Conservation (phyloP, 2,329 filamentous ascomycete species). For the Botryotinia globosa region DNA sequence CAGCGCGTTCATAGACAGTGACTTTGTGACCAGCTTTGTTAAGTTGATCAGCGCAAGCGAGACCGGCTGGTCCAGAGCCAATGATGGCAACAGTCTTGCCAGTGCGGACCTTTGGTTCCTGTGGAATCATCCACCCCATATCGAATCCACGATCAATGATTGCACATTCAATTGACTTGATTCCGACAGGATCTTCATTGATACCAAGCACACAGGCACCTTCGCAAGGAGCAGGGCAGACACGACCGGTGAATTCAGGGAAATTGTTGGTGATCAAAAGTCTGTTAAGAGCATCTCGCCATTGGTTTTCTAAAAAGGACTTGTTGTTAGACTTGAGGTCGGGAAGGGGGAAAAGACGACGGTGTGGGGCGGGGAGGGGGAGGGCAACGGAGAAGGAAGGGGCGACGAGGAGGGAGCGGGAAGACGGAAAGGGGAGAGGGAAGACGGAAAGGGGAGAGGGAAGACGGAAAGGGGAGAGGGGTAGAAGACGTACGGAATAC, state of each 20-base stretch:
- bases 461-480: neutral
- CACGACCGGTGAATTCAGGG: slow-evolving; percentile 95
- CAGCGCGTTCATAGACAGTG: slow-evolving; percentile 88
- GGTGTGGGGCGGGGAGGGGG: rapidly evolving
- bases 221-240: slow-evolving; percentile 94
- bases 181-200: slow-evolving; percentile 94
- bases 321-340: neutral
- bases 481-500: slow-evolving; percentile 52
- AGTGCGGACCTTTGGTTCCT: slow-evolving; percentile 72
- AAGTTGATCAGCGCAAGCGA: slow-evolving; percentile 87
- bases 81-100: slow-evolving; percentile 88
- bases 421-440: too few species aligned
- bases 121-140: slow-evolving; percentile 95
- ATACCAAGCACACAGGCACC: slow-evolving; percentile 95
- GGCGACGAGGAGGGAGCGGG: neutral
- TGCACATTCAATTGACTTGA: slow-evolving; percentile 97
- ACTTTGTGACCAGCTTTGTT: slow-evolving; percentile 88
- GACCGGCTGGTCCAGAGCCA: slow-evolving; percentile 87
- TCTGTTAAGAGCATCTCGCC: slow-evolving; percentile 87
- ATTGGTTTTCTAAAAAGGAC: slow-evolving; percentile 53
- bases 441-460: neutral
- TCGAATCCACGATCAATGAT: slow-evolving; percentile 98
- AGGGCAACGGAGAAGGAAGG: neutral
- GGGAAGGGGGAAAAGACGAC: neutral
- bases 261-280: slow-evolving; percentile 98